phyloP scores from a whole-genome alignment of 2,329 filamentous ascomycete species.

The Beauveria sp. region DNA sequence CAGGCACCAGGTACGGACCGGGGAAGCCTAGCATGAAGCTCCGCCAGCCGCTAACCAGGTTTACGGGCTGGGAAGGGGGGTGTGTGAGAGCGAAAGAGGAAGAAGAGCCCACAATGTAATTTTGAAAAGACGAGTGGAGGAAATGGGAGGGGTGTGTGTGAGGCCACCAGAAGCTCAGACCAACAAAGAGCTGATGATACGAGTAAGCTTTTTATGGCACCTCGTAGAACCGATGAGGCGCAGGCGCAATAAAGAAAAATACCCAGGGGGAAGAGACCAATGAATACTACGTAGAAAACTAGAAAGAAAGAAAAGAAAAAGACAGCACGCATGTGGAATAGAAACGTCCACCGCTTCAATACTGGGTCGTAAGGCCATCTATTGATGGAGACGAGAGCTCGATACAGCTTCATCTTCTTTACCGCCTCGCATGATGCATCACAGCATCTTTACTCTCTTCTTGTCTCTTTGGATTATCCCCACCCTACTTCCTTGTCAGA shows the following conservation, averaged over 20 bases:
- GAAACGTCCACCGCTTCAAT: not conserved
- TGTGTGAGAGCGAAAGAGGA: not conserved
- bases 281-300: no score
- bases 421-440: not conserved
- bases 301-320: no score
- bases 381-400: not conserved
- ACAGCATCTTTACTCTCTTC: no score
- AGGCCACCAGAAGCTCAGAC: slow-evolving; percentile 8
- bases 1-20: slow-evolving; percentile 11
- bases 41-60: not conserved
- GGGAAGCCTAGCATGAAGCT: not conserved
- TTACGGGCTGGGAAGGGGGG: not conserved
- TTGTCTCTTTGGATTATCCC: no score
- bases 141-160: not conserved
- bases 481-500: no score
- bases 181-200: not conserved
- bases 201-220: slow-evolving; percentile 1
- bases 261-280: not conserved
- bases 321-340: no score
- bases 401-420: not conserved
- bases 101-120: not conserved
- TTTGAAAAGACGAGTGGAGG: not conserved
- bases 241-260: not conserved
- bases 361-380: not conserved
- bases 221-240: not conserved